These are phyloP conservation scores for Sarocladium oryzae DNA, from an alignment of 2,329 filamentous ascomycete genomes.

Conservation along the genomic window DNA sequence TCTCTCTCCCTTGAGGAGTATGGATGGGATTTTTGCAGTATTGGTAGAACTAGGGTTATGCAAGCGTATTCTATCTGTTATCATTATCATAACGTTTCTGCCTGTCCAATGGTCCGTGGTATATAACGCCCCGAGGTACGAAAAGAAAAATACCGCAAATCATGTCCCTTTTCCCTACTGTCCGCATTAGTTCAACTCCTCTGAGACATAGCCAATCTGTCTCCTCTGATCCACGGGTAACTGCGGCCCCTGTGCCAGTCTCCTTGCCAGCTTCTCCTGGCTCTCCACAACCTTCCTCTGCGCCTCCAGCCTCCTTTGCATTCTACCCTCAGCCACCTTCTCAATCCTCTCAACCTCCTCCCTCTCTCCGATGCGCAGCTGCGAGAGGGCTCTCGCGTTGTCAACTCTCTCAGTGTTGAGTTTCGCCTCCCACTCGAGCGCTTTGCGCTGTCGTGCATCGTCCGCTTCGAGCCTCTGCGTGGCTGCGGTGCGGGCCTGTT, in stretches of 20 bases:
- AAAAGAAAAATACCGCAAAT: background rate
- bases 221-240: constrained; percentile 26
- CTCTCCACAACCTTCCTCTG: constrained; percentile 48
- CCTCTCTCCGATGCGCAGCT: constrained; percentile 42
- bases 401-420: constrained; percentile 39
- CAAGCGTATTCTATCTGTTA: background rate
- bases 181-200: constrained; percentile 35
- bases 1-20: no score
- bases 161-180: constrained; percentile 7
- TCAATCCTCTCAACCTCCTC: constrained; percentile 46
- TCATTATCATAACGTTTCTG: background rate
- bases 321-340: constrained; percentile 35
- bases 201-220: constrained; percentile 50
- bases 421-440: constrained; percentile 43
- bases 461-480: constrained; percentile 42
- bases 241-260: constrained; percentile 34
- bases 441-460: constrained; percentile 33
- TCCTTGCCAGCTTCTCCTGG: constrained; percentile 32
- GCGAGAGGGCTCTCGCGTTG: constrained; percentile 43
- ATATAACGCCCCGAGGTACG: background rate
- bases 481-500: constrained; percentile 37
- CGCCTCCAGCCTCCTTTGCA: constrained; percentile 39
- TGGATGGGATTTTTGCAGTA: background rate
- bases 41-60: no score
- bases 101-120: constrained; percentile 2